Percentiles rank a stretch among this genome's conserved stretches.
Conservation (phyloP, 108 stramenopile genomes). For the Nitzschia sp. region DNA sequence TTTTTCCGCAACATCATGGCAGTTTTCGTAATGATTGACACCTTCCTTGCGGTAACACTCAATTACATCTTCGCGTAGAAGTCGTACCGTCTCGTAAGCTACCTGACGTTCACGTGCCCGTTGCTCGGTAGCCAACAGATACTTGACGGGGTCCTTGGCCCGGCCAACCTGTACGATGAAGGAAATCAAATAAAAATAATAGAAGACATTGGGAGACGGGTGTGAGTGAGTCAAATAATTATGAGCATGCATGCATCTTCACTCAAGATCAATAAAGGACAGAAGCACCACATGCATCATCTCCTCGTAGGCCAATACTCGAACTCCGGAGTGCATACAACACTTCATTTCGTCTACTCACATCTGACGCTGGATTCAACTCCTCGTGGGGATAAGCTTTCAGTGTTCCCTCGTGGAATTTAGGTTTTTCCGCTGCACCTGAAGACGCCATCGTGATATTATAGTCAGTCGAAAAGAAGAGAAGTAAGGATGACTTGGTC, state of each 20-base stretch:
- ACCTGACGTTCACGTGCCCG: conserved; percentile 89
- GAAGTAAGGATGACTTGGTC: too few species aligned
- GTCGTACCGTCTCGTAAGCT: conserved; percentile 81
- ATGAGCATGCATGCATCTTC: too few species aligned
- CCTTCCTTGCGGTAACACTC: conserved; percentile 86
- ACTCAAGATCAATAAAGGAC: too few species aligned
- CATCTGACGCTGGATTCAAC: conserved; percentile 46
- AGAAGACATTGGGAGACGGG: background rate
- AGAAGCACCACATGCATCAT: too few species aligned
- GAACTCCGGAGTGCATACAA: too few species aligned
- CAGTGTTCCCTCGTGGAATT: conserved; percentile 48
- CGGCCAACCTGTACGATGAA: conserved; percentile 45
- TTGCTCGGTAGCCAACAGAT: conserved; percentile 81
- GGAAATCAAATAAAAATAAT: background rate
- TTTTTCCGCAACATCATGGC: conserved; percentile 63
- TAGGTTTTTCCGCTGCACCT: conserved; percentile 35
- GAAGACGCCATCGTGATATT: conserved; percentile 20
- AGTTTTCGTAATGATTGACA: conserved; percentile 89
- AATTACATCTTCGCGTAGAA: conserved; percentile 83
- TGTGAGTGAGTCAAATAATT: background rate
- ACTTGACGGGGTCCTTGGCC: conserved; percentile 82
- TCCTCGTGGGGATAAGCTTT: conserved; percentile 77
- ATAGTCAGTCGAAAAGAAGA: background rate
- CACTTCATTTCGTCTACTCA: too few species aligned
- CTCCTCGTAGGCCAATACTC: too few species aligned